A percentile compares a stretch with the other conserved stretches of the same genome.
phyloP scores from a whole-genome alignment of 2,329 filamentous ascomycete genomes.

The Alternaria rosae region DNA sequence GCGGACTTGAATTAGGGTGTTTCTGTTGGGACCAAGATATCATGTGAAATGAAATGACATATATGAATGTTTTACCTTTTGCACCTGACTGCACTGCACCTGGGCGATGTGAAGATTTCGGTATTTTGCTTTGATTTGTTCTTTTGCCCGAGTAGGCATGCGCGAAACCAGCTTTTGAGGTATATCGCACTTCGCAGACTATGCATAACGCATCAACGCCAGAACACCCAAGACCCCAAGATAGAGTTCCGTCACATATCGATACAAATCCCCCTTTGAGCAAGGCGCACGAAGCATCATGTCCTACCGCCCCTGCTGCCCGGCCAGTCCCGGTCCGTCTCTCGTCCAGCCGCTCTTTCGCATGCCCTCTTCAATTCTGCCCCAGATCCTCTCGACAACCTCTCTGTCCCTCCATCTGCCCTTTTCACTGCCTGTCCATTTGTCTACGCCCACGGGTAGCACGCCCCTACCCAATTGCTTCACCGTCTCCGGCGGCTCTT shows the following conservation, averaged over 20 bases:
- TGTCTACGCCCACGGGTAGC: slow-evolving; percentile 79
- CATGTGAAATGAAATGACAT: slow-evolving; percentile 1
- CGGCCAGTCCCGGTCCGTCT: slow-evolving; percentile 65
- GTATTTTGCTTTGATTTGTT: not conserved
- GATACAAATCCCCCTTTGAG: slow-evolving; percentile 12
- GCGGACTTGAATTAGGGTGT: not conserved
- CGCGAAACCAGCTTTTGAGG: slow-evolving; percentile 10
- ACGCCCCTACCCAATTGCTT: slow-evolving; percentile 88
- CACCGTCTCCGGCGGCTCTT: slow-evolving; percentile 78
- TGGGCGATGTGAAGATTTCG: not conserved
- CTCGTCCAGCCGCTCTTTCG: slow-evolving; percentile 80
- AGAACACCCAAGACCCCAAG: slow-evolving; percentile 13
- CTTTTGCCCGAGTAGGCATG: not conserved
- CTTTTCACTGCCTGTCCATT: slow-evolving; percentile 67
- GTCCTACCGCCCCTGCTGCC: slow-evolving; percentile 25
- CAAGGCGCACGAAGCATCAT: not conserved
- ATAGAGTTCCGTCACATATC: not conserved
- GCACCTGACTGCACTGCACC: not conserved
- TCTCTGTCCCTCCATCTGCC: slow-evolving; percentile 86
- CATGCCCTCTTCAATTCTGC: slow-evolving; percentile 87
- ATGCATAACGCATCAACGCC: slow-evolving; percentile 15
- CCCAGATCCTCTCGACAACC: slow-evolving; percentile 93
- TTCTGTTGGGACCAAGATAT: slow-evolving; percentile 1
- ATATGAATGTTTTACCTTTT: not conserved
- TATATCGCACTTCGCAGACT: not conserved